Conservation (phyloP, 169 alveolate genomes). For the Eimeria necatrix region DNA sequence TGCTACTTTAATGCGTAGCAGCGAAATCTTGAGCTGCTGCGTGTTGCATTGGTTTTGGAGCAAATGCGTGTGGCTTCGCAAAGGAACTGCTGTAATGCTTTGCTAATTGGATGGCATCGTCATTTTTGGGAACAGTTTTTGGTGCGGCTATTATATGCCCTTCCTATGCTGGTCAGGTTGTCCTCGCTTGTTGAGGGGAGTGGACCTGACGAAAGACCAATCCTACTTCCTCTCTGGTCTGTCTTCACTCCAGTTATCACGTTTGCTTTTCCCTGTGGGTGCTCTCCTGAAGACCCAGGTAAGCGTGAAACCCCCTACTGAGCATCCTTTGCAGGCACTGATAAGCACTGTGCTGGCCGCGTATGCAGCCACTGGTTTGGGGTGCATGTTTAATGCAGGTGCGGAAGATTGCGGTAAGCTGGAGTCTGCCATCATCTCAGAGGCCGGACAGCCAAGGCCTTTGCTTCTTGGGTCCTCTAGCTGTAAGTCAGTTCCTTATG, state of each 20-base stretch:
- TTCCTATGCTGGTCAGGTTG: conserved; percentile 40
- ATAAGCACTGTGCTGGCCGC: neutral
- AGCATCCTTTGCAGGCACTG: neutral
- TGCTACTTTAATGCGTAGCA: neutral
- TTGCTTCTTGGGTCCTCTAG: conserved; percentile 86
- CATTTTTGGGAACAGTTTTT: neutral
- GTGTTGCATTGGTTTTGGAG: neutral
- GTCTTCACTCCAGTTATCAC: conserved; percentile 81
- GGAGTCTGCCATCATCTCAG: conserved; percentile 81
- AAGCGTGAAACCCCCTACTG: neutral
- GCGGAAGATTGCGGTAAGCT: conserved; percentile 83
- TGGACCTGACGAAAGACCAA: conserved; percentile 85
- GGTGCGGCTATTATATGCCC: neutral
- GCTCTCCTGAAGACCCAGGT: conserved; percentile 83
- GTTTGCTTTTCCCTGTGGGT: conserved; percentile 84
- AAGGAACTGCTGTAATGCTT: neutral
- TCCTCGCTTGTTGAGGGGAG: conserved; percentile 65
- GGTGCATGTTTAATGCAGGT: conserved; percentile 79
- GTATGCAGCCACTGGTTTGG: neutral
- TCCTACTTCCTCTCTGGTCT: conserved; percentile 87
- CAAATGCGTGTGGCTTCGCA: neutral
- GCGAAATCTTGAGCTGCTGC: neutral
- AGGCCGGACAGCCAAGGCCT: conserved; percentile 88
- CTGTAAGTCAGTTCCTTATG: conserved; percentile 80
- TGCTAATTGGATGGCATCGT: too few relatives aligned